Evolutionary conservation across 139 green algal genomes (phyloP).

Genomic region (Trebouxia sp.): DNA sequence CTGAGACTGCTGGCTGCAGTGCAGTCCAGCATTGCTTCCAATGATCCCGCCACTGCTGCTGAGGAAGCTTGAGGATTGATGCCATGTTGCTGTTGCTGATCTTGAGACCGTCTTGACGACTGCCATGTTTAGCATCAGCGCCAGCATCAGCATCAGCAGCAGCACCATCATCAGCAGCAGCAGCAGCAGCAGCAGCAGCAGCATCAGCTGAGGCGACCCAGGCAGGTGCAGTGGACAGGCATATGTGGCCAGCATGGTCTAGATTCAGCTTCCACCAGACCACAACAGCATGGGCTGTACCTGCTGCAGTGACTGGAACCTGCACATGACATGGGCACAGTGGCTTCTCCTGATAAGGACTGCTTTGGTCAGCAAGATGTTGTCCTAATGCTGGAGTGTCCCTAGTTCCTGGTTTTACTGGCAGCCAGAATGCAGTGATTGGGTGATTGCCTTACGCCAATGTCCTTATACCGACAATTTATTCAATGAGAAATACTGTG

Average conservation of each 20-base stretch:
- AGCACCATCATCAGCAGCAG: background rate
- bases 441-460: too few species aligned
- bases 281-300: slow-evolving; percentile 48
- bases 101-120: background rate
- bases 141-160: background rate
- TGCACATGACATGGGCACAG: background rate
- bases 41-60: slow-evolving; percentile 59
- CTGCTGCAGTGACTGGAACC: slow-evolving; percentile 26
- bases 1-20: slow-evolving; percentile 16
- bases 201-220: slow-evolving; percentile 31
- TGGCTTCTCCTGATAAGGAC: too few species aligned
- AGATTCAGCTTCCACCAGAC: slow-evolving; percentile 65
- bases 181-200: background rate
- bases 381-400: too few species aligned
- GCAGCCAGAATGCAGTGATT: too few species aligned
- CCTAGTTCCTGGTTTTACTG: too few species aligned
- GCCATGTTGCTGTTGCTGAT: background rate
- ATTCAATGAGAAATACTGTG: too few species aligned
- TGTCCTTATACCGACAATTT: too few species aligned
- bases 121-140: background rate
- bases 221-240: slow-evolving; percentile 42
- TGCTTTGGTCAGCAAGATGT: too few species aligned
- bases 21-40: slow-evolving; percentile 62
- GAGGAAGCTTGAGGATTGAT: too few species aligned
- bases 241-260: slow-evolving; percentile 24